phyloP scores from a whole-genome alignment of 139 green algal species.

The Micractinium sp. region DNA sequence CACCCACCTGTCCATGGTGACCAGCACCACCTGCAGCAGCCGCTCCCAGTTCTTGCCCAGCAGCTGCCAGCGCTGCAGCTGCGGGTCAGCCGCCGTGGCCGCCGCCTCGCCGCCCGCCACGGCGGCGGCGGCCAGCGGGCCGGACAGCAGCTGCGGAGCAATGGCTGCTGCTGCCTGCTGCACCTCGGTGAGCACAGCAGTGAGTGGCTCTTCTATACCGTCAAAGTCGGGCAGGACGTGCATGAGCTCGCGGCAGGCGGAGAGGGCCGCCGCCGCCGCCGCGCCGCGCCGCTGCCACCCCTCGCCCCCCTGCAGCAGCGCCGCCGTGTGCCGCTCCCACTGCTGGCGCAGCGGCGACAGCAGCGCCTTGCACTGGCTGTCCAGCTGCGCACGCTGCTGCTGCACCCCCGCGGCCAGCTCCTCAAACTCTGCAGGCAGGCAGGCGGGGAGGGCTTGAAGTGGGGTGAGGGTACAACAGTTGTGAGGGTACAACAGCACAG shows the following conservation, averaged over 20 bases:
- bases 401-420: background rate
- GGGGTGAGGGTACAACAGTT: background rate
- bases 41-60: conserved; percentile 53
- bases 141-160: background rate
- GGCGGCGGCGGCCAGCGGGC: conserved; percentile 18
- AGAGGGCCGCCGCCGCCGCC: conserved; percentile 52
- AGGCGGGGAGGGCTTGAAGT: background rate
- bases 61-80: background rate
- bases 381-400: background rate
- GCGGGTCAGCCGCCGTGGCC: background rate
- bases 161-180: background rate
- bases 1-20: conserved; percentile 43
- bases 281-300: conserved; percentile 52
- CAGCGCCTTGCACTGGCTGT: conserved; percentile 42
- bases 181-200: background rate
- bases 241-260: conserved; percentile 58
- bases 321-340: conserved; percentile 44
- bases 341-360: conserved; percentile 56
- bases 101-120: conserved; percentile 8
- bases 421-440: conserved; percentile 8
- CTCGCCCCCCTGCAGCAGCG: conserved; percentile 14
- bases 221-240: conserved; percentile 50
- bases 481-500: too few relatives aligned
- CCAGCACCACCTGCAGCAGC: conserved; percentile 48
- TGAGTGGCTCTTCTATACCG: background rate